Evolutionary conservation across 148 eudicot genomes (phyloP), one percentile per base, ranked within the genome.

Genomic region (Cornus florida): DNA sequence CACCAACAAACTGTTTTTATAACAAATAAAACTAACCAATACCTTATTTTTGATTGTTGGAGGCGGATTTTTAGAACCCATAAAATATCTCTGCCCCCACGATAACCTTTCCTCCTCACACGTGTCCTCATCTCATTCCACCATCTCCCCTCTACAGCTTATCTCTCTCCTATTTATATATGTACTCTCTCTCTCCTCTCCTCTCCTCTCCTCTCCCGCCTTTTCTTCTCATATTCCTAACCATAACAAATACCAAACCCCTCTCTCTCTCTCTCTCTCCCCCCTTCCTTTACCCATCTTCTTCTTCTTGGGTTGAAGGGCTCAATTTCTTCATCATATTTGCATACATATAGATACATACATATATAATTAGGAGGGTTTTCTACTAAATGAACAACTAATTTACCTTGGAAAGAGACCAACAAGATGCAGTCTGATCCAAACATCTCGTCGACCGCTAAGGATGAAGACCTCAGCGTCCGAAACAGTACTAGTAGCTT

Each of bases 401-500:
- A 22, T 19, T 17, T 62, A 62, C 28, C 67, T n/a, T 62, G 1
- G 67, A 2, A 67, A 24, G 31, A 22, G 19, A 16, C 14, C 32
- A 23, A 67, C 14, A 28, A 5, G 69, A 48, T 73, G 24, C 70
- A 67, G 72, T 83, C 90, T 2, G 87, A 88, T 19, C 88, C 86
- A 0, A 84, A 65, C 70, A 72, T 72, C 14, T 81, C 83, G 1
- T 6, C 86, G 0, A 23, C 78, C 5, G 7, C 67, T 7, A 46
- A 74, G 8, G 83, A 82, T 8, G 83, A 83, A 28, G 88, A 88
- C 28, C 81, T 23, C 48, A 48, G 74, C 20, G 75, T n/a, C 57
- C 86, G 91, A 10, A 72, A 75, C 32, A 91, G 48, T 43, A 6
- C 48, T 6, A 43, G 94, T 67, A 82, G 86, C 75, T 87, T 84